Conservation (phyloP, 2,329 filamentous ascomycete species). For the Pseudopyrenochaeta lycopersici region DNA sequence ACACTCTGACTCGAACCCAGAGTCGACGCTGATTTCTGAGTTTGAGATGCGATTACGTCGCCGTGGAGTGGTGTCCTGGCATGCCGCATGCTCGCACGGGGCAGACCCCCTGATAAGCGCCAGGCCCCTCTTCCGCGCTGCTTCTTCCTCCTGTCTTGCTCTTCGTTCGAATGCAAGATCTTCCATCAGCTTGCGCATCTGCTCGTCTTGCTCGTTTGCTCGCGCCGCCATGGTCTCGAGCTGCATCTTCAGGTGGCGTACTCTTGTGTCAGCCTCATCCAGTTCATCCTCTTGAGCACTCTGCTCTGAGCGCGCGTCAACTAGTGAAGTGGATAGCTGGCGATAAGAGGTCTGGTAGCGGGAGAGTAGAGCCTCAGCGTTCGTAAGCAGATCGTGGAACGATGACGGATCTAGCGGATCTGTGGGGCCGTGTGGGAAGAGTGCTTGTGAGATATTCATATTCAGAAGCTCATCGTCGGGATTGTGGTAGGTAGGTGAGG, state of each 20-base stretch:
- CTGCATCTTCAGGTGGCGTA: constrained; percentile 67
- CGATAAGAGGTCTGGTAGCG: constrained; percentile 67
- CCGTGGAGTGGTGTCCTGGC: constrained; percentile 26
- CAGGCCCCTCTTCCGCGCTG: constrained; percentile 42
- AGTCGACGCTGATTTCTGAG: constrained; percentile 58
- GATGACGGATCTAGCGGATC: constrained; percentile 62
- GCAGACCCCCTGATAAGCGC: constrained; percentile 35
- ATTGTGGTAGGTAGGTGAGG: constrained; percentile 47
- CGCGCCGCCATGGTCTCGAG: constrained; percentile 67
- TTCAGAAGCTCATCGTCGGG: constrained; percentile 60
- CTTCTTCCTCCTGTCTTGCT: constrained; percentile 46
- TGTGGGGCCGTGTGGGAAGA: constrained; percentile 62
- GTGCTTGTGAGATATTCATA: constrained; percentile 62
- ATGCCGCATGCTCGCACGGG: constrained; percentile 25
- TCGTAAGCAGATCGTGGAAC: constrained; percentile 65
- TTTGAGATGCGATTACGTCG: constrained; percentile 46
- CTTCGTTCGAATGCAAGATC: constrained; percentile 46
- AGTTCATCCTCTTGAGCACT: constrained; percentile 68
- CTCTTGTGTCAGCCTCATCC: constrained; percentile 66
- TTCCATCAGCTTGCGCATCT: constrained; percentile 54
- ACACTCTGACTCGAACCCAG: constrained; percentile 67
- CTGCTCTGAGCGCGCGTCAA: constrained; percentile 63
- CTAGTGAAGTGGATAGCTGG: constrained; percentile 51
- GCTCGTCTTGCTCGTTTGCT: constrained; percentile 64
- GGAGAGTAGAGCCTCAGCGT: constrained; percentile 64